Evolutionary conservation across 805 yeast species (phyloP).

Genomic region (Wickerhamiella spandovensis): DNA sequence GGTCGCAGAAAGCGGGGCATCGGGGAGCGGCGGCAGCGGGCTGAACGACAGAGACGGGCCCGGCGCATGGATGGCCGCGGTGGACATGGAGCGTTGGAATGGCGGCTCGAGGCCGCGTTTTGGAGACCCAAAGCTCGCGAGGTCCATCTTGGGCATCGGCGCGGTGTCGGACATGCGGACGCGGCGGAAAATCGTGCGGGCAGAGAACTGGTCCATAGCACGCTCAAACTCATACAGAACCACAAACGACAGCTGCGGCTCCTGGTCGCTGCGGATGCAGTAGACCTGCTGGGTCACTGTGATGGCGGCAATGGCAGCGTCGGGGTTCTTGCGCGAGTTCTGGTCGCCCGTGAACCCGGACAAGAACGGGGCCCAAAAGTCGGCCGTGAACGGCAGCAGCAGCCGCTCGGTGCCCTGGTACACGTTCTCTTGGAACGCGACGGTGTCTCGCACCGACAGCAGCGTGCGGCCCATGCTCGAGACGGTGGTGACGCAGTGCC

Average conservation of each 20-base stretch:
- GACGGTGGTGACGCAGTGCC: constrained; percentile 24
- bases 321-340: constrained; percentile 13
- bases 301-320: constrained; percentile 23
- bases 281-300: constrained; percentile 23
- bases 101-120: constrained; percentile 1
- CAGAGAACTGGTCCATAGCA: constrained; percentile 24
- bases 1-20: constrained; percentile 1
- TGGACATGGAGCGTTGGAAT: constrained; percentile 2
- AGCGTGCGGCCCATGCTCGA: constrained; percentile 22
- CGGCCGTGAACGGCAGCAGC: constrained; percentile 25
- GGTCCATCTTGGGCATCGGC: neutral
- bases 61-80: neutral
- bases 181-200: constrained; percentile 25
- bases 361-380: constrained; percentile 28
- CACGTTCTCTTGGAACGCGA: constrained; percentile 14
- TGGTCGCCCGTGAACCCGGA: constrained; percentile 19
- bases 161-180: constrained; percentile 9
- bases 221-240: constrained; percentile 25
- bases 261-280: constrained; percentile 10
- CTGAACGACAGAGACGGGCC: neutral
- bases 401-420: constrained; percentile 21
- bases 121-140: neutral
- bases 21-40: constrained; percentile 1
- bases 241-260: constrained; percentile 20
- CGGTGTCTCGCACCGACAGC: constrained; percentile 17